A percentile compares a stretch with the other conserved stretches of the same genome.
These are phyloP conservation scores for Colletotrichum spinosum DNA, from an alignment of 2,329 filamentous ascomycete genomes.

Conservation along the genomic window DNA sequence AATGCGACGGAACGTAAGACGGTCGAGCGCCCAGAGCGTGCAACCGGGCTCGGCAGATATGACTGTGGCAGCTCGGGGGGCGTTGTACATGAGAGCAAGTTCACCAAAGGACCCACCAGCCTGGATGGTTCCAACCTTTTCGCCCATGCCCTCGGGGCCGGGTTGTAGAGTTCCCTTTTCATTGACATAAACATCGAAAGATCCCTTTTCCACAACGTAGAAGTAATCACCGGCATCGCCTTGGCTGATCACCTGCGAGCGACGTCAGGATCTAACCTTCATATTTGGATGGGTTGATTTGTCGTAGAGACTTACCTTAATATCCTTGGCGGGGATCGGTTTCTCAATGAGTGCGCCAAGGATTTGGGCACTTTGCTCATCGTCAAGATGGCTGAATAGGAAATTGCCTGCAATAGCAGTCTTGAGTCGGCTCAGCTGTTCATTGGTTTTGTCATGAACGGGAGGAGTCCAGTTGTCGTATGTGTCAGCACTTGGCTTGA, in stretches of 20 bases:
- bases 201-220: slow-evolving; percentile 93
- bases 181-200: slow-evolving; percentile 93
- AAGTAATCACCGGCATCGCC: slow-evolving; percentile 98
- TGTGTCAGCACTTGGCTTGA: slow-evolving; percentile 86
- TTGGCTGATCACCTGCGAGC: slow-evolving; percentile 87
- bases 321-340: slow-evolving; percentile 90
- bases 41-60: slow-evolving; percentile 82
- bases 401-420: slow-evolving; percentile 90
- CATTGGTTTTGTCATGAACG: slow-evolving; percentile 81
- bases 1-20: slow-evolving; percentile 96
- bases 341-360: slow-evolving; percentile 94
- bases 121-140: slow-evolving; percentile 83
- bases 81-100: slow-evolving; percentile 98
- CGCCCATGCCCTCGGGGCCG: slow-evolving; percentile 84
- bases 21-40: slow-evolving; percentile 93
- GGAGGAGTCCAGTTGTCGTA: slow-evolving; percentile 94
- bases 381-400: slow-evolving; percentile 92
- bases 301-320: slow-evolving; percentile 63
- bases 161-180: slow-evolving; percentile 79
- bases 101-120: slow-evolving; percentile 96
- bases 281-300: no score
- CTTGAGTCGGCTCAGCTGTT: slow-evolving; percentile 84
- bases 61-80: slow-evolving; percentile 93
- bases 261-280: slow-evolving; percentile 41
- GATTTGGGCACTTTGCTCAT: slow-evolving; percentile 89